Percentiles rank a stretch among this genome's conserved stretches.
phyloP scores from a whole-genome alignment of 306 rosid species.

The Cucumis melo region DNA sequence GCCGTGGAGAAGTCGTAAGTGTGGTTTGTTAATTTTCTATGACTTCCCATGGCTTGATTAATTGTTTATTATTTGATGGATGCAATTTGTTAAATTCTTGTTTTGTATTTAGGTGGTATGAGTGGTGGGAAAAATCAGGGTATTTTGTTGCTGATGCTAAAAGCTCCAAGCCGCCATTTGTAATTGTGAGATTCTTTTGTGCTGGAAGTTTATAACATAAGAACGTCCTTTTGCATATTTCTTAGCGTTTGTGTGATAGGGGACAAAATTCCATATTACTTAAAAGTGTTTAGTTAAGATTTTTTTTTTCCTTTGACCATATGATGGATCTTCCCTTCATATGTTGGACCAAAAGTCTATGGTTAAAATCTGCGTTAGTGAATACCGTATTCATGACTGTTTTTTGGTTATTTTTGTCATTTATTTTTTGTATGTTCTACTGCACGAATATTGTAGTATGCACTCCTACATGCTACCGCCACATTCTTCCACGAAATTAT shows the following conservation, averaged over 20 bases:
- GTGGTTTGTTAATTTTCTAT: not conserved
- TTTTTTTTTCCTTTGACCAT: not conserved
- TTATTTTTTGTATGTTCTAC: not conserved
- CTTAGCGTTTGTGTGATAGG: not conserved
- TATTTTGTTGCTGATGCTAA: slow-evolving; percentile 68
- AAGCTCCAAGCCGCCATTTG: slow-evolving; percentile 77
- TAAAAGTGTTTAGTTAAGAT: not conserved
- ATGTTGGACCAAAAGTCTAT: not conserved
- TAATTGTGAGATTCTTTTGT: slow-evolving; percentile 50
- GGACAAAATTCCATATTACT: not conserved
- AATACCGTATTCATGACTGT: not conserved
- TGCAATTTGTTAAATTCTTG: slow-evolving; percentile 8
- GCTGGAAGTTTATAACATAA: not conserved
- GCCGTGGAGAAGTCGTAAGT: slow-evolving; percentile 82
- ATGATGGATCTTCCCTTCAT: not conserved
- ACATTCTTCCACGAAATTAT: not conserved
- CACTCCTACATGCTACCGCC: not conserved
- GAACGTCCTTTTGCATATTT: not conserved
- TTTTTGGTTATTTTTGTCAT: not conserved
- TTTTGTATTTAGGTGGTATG: slow-evolving; percentile 69
- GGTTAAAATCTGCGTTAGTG: not conserved
- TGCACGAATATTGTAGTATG: not conserved
- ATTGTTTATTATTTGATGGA: not conserved
- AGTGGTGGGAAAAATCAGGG: slow-evolving; percentile 83
- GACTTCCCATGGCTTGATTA: not conserved